These are phyloP conservation scores for Aureobasidium sp. DNA, from an alignment of 2,329 filamentous ascomycete genomes.

Conservation along the genomic window DNA sequence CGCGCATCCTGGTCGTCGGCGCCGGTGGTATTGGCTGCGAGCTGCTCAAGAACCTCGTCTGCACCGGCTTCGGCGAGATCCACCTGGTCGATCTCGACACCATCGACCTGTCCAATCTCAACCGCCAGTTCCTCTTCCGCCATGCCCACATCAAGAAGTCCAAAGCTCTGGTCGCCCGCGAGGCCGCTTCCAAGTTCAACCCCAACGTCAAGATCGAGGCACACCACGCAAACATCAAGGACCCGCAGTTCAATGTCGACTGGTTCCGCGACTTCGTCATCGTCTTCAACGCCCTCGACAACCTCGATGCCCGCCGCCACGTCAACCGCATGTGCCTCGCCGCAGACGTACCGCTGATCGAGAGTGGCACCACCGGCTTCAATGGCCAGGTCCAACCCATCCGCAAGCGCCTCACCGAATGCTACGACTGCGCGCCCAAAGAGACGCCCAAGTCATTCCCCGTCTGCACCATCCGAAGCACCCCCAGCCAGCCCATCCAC, in stretches of 20 bases:
- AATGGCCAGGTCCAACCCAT: constrained; percentile 97
- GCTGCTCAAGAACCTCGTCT: constrained; percentile 89
- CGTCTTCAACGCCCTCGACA: constrained; percentile 96
- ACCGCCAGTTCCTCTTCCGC: constrained; percentile 93
- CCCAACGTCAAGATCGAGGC: constrained; percentile 78
- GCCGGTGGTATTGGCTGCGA: constrained; percentile 97
- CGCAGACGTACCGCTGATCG: constrained; percentile 80
- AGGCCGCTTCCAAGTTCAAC: constrained; percentile 84
- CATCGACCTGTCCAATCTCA: constrained; percentile 94
- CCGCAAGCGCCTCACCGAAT: constrained; percentile 75
- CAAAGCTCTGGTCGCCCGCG: constrained; percentile 88
- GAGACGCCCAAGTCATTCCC: constrained; percentile 87
- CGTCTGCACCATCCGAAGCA: constrained; percentile 94
- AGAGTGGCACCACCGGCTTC: constrained; percentile 96
- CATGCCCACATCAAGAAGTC: constrained; percentile 97
- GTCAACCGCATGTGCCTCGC: constrained; percentile 97
- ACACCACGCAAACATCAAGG: constrained; percentile 92
- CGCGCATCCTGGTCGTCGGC: constrained; percentile 85
- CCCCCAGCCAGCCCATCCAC: constrained; percentile 91
- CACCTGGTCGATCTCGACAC: constrained; percentile 96
- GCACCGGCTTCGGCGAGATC: constrained; percentile 84
- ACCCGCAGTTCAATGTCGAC: constrained; percentile 70
- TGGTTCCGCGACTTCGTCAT: constrained; percentile 80
- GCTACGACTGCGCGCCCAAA: constrained; percentile 91
- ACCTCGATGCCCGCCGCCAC: constrained; percentile 84